These are phyloP conservation scores for Candida jianshihensis DNA, from an alignment of 805 yeast species.

Conservation along the genomic window DNA sequence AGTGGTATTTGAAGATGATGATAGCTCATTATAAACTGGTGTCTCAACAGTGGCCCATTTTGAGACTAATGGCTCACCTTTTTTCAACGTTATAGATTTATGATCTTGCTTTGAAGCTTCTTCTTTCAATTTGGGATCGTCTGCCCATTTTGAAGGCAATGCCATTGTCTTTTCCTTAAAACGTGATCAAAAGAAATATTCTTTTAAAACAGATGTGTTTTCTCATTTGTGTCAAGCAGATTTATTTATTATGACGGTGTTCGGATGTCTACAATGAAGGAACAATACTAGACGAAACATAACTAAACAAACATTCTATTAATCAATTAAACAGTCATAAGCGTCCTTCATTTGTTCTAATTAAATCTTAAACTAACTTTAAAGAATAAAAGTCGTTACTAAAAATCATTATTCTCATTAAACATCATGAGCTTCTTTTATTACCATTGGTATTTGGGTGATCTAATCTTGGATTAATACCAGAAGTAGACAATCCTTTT, in stretches of 20 bases:
- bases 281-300: too few species aligned
- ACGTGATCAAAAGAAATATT: too few species aligned
- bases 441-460: background rate
- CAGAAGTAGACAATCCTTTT: constrained; percentile 33
- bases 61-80: constrained; percentile 14
- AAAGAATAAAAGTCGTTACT: too few species aligned
- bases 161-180: background rate
- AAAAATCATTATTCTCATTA: too few species aligned
- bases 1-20: background rate
- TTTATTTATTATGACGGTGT: background rate
- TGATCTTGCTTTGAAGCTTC: constrained; percentile 14
- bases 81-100: constrained; percentile 9
- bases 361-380: too few species aligned
- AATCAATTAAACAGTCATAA: too few species aligned
- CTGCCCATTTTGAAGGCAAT: constrained; percentile 21
- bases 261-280: too few species aligned
- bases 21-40: too few species aligned
- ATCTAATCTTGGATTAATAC: constrained; percentile 11
- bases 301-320: too few species aligned
- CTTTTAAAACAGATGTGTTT: too few species aligned
- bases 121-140: constrained; percentile 11
- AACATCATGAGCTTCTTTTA: too few species aligned
- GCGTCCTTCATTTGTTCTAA: too few species aligned
- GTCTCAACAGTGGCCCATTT: constrained; percentile 10
- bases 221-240: background rate